A percentile compares a stretch with the other conserved stretches of the same genome.
phyloP scores from a whole-genome alignment of 2,329 filamentous ascomycete species.

The Clonostachys rhizophaga region DNA sequence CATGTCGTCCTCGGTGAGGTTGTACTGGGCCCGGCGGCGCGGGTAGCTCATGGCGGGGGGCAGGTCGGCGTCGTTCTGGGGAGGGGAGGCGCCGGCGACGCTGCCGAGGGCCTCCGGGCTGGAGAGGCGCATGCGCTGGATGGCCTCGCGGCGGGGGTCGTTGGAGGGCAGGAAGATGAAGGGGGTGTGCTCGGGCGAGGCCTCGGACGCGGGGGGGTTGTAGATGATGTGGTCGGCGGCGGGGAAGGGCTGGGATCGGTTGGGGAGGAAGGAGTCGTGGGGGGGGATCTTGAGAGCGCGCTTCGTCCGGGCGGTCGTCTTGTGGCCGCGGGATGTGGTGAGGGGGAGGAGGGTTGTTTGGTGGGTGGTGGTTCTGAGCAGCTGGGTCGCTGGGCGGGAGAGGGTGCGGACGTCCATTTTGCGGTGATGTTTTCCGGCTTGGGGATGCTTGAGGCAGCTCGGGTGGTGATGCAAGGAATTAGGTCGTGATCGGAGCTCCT shows the following conservation, averaged over 20 bases:
- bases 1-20: slow-evolving; percentile 51
- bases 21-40: slow-evolving; percentile 34
- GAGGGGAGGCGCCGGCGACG: slow-evolving; percentile 9
- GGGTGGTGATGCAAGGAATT: no score
- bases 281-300: slow-evolving; percentile 54
- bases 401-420: slow-evolving; percentile 27
- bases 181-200: slow-evolving; percentile 60
- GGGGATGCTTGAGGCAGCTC: no score
- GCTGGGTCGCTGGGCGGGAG: slow-evolving; percentile 24
- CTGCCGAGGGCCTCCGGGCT: slow-evolving; percentile 1
- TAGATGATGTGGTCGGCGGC: slow-evolving; percentile 42
- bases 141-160: slow-evolving; percentile 47
- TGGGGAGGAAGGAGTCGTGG: slow-evolving; percentile 53
- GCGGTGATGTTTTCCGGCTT: no score
- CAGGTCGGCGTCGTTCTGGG: slow-evolving; percentile 14
- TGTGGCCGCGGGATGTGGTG: slow-evolving; percentile 33
- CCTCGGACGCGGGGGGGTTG: slow-evolving; percentile 49
- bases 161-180: slow-evolving; percentile 58
- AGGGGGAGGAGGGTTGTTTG: slow-evolving; percentile 15
- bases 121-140: slow-evolving; percentile 38
- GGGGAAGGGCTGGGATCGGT: slow-evolving; percentile 19
- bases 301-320: slow-evolving; percentile 50
- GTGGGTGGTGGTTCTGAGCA: slow-evolving; percentile 14
- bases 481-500: not conserved
- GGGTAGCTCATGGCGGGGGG: slow-evolving; percentile 27